A percentile compares a stretch with the other conserved stretches of the same genome.
Evolutionary conservation across 1,284 basidiomycete genomes (phyloP).

Genomic region (Phellopilus nigrolimitatus): DNA sequence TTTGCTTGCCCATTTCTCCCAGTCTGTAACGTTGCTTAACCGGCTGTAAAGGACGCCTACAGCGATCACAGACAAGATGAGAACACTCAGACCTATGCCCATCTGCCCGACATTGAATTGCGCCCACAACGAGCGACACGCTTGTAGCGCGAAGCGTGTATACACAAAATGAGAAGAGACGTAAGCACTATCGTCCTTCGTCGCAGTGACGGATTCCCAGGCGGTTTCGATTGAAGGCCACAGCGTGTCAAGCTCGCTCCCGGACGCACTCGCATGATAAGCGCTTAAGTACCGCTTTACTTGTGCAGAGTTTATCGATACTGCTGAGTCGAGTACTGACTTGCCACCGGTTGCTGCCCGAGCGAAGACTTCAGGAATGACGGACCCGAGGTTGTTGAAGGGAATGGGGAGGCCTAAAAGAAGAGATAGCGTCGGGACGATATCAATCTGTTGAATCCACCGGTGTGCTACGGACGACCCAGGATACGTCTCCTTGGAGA

Average conservation of each 20-base stretch:
- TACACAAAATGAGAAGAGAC: constrained; percentile 43
- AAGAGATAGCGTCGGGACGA: constrained; percentile 88
- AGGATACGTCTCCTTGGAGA: constrained; percentile 59
- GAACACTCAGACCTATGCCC: constrained; percentile 53
- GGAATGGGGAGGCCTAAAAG: constrained; percentile 92
- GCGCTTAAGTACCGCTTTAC: constrained; percentile 73
- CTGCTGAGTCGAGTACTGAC: constrained; percentile 48
- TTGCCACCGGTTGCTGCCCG: constrained; percentile 23
- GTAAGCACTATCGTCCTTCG: constrained; percentile 30
- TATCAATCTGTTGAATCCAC: constrained; percentile 88
- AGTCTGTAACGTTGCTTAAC: constrained; percentile 35
- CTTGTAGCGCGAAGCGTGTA: constrained; percentile 59
- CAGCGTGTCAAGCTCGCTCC: constrained; percentile 63
- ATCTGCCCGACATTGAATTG: constrained; percentile 86
- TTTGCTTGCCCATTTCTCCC: constrained; percentile 38
- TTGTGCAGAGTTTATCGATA: constrained; percentile 73
- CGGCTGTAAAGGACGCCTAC: constrained; percentile 45
- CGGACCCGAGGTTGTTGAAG: constrained; percentile 88
- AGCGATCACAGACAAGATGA: constrained; percentile 44
- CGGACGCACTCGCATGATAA: constrained; percentile 67
- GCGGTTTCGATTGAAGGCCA: constrained; percentile 49
- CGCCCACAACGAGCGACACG: constrained; percentile 89
- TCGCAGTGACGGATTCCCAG: constrained; percentile 37
- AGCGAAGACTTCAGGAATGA: constrained; percentile 88
- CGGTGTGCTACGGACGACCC: constrained; percentile 53